Evolutionary conservation across 2,329 filamentous ascomycete genomes (phyloP), one percentile per base, ranked within the genome.

Genomic region (Cordyceps pruinosa): DNA sequence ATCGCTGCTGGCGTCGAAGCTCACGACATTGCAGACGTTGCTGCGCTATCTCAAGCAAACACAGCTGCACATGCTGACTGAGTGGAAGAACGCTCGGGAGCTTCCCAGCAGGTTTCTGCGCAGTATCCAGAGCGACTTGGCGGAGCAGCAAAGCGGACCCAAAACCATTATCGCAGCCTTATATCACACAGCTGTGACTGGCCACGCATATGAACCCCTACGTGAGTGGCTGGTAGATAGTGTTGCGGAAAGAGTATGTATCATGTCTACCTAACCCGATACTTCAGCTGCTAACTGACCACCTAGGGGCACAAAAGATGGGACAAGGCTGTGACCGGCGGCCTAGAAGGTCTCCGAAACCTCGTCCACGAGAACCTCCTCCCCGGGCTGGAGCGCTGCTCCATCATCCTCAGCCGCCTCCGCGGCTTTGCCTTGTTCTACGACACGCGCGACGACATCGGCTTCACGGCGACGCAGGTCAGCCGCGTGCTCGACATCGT

Each of bases 151-250:
- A 12, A 78, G 81, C 59, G 86, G 86, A 0, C 76, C 77, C 10
- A 73, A 73, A 62, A 76, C 79, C 48, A 85, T 96, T 50, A 82
- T 89, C 0, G 83, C 89, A 46, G 89, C 89, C 4, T 73, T 96
- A 9, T 96, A 90, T 67, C 91, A 96, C 66, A 81, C 93, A 0
- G 88, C 90, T 5, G 84, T 90, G 30, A 96, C 91, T 0, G 92
- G 92, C 0, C 84, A 94, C 66, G 90, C 88, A 26, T 84, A 87
- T 53, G 81, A 83, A 10, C 81, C 84, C 21, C 77, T 97, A 55
- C 86, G 85, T 59, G 91, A 97, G 68, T 99, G 95, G 87, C 78
- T 99, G 1, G 83, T 92, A 5, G 90, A 96, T 66, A 88, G 88
- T 62, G 74, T 97, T 30, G 83, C 85, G 8, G 90, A 95, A 67